Conservation (phyloP, 768 basidiomycete species). For the Pleurotus tuoliensis region DNA sequence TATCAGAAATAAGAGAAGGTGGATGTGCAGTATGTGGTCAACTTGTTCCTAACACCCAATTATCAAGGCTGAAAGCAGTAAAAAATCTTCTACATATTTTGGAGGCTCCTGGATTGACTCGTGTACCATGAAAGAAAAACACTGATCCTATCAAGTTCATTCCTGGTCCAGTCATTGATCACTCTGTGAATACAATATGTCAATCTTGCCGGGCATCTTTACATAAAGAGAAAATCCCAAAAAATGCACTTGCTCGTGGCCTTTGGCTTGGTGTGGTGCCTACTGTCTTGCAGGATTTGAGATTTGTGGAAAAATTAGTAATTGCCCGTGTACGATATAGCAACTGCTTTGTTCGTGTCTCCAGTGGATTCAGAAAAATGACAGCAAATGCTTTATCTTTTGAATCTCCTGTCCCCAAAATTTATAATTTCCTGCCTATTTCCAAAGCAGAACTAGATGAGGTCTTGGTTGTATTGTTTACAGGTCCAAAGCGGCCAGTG, state of each 20-base stretch:
- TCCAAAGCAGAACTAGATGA: conserved; percentile 17
- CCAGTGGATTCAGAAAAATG: conserved; percentile 14
- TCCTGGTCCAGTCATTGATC: neutral
- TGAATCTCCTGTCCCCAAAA: conserved; percentile 17
- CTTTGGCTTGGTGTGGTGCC: conserved; percentile 29
- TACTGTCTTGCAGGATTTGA: conserved; percentile 14
- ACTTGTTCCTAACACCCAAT: neutral
- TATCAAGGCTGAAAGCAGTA: neutral
- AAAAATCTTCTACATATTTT: neutral
- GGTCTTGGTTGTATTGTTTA: conserved; percentile 14
- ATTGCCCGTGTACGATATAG: conserved; percentile 15
- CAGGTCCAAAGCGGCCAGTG: conserved; percentile 11
- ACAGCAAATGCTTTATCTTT: conserved; percentile 23
- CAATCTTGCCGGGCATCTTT: conserved; percentile 6
- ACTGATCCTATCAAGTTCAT: neutral
- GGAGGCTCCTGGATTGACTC: neutral
- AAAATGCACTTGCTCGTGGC: conserved; percentile 23
- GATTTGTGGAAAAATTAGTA: conserved; percentile 21
- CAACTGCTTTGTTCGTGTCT: conserved; percentile 17
- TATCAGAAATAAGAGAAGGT: neutral
- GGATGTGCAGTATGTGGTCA: conserved; percentile 5
- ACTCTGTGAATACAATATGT: neutral
- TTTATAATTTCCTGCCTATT: conserved; percentile 19
- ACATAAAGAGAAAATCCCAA: conserved; percentile 11
- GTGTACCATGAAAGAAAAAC: neutral